phyloP scores from a whole-genome alignment of 768 basidiomycete species.

The Trametes coccinea region DNA sequence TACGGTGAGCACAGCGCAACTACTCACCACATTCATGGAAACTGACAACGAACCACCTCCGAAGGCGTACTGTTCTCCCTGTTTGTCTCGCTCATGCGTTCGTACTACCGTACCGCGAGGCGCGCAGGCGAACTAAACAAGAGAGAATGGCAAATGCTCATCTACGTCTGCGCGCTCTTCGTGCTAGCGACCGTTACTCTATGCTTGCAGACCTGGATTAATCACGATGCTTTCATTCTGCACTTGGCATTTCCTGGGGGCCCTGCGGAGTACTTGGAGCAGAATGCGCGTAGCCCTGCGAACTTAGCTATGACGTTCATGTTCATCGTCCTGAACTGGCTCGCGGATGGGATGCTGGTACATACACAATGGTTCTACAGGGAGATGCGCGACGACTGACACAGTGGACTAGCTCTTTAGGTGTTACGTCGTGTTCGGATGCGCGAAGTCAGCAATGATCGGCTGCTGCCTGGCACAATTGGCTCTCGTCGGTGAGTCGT shows the following conservation, averaged over 20 bases:
- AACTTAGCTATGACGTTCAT: constrained; percentile 27
- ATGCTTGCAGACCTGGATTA: constrained; percentile 27
- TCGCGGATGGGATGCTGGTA: constrained; percentile 32
- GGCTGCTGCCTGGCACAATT: background rate
- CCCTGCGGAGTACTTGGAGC: constrained; percentile 26
- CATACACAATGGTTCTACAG: background rate
- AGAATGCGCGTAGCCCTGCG: constrained; percentile 18
- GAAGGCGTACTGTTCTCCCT: constrained; percentile 25
- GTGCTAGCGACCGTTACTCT: constrained; percentile 22
- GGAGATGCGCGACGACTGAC: background rate
- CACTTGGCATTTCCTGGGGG: constrained; percentile 25
- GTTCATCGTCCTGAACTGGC: constrained; percentile 34
- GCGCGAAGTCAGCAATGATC: background rate
- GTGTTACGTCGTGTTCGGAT: constrained; percentile 18
- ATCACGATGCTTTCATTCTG: constrained; percentile 27
- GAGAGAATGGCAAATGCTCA: constrained; percentile 2
- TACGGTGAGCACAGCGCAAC: constrained; percentile 25
- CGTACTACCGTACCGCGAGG: background rate
- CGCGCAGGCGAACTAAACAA: background rate
- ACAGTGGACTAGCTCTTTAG: constrained; percentile 16
- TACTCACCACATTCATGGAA: too few species aligned
- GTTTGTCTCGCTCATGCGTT: constrained; percentile 6
- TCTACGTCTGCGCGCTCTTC: constrained; percentile 23
- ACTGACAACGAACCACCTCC: background rate
- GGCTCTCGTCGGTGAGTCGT: constrained; percentile 5